Base-by-base conservation (phyloP, 805 yeast genomes). In the Torulaspora maleeae region DNA sequence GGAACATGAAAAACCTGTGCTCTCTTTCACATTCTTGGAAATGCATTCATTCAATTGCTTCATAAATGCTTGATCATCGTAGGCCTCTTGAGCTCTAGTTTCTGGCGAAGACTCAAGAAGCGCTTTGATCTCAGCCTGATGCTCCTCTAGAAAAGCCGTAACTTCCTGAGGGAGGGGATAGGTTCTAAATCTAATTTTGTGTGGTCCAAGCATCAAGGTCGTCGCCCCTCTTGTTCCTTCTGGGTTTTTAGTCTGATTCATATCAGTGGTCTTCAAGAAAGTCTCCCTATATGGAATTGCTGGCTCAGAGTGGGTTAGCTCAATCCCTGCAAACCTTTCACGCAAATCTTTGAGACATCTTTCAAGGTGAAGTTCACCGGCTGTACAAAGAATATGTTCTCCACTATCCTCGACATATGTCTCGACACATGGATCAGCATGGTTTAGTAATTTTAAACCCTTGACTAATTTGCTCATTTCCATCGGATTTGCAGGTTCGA, bases 331-430 rank as follows among this genome's bases (percentile, higher is more conserved):
- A 74, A 89, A 93, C 54, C 98, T 73, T 57, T 87, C 96, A 44
- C 77, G 80, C 58, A 93, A 69, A 67, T 93, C 99, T 59, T 88
- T 89, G 53, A 93, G 65, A 66, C 99, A 93, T 60, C 99, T 77
- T 60, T 93, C 99, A 34, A 93, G 72, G 70, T 93, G 99, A 51
- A 93, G 72, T 66, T 93, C 99, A 40, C 99, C 99, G 8, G 99
- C 96, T 8, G 95, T 90, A 36, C 95, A 87, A 55, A 93, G 71
- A 52, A 93, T 89, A 54, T 86, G 86, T 66, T 93, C 99, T 46
- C 99, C 99, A 7, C 82, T 80, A 47, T 87, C 96, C 56, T 86
- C 90, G 35, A 88, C 73, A 57, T 78, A 84, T 45, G 90, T 83
- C 55, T 87, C 88, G 16, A 90, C 95, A 56, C 96, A 91, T 1